phyloP scores from a whole-genome alignment of 192 early-diverging fungal genomes.

The Linnemannia schmuckeri region DNA sequence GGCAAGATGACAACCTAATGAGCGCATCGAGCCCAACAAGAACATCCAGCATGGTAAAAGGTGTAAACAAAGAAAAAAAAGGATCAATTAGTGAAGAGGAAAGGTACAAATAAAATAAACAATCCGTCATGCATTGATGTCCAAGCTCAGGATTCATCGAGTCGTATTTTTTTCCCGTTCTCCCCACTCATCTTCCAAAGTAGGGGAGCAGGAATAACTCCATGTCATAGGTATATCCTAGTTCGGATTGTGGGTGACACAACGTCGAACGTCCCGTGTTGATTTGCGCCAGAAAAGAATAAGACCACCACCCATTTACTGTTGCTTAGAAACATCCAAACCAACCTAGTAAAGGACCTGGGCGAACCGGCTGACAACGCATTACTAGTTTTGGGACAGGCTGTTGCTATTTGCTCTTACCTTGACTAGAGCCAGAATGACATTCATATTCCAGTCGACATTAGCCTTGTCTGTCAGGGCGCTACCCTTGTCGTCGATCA shows the following conservation, averaged over 20 bases:
- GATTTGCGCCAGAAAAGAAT: slow-evolving; percentile 2
- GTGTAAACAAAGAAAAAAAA: neutral
- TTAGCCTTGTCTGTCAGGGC: slow-evolving; percentile 15
- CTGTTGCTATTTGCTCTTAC: slow-evolving; percentile 20
- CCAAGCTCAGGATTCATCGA: neutral
- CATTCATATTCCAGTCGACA: slow-evolving; percentile 55
- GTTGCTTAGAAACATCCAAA: neutral
- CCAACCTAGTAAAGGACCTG: neutral
- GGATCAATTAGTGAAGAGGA: neutral
- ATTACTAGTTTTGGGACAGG: neutral
- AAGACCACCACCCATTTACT: neutral
- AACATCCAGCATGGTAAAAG: neutral
- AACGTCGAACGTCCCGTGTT: neutral
- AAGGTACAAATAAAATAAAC: neutral
- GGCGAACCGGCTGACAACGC: neutral
- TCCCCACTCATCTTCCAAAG: neutral
- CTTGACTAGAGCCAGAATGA: slow-evolving; percentile 54
- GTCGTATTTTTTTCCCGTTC: neutral
- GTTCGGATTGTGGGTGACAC: neutral
- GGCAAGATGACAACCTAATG: slow-evolving; percentile 52
- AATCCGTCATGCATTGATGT: neutral
- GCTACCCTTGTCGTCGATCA: slow-evolving; percentile 54
- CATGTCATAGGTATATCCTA: neutral
- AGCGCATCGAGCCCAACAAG: neutral
- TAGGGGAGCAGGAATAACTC: neutral